Evolutionary conservation across 2,329 filamentous ascomycete genomes (phyloP).

Genomic region (Botrytis porri): DNA sequence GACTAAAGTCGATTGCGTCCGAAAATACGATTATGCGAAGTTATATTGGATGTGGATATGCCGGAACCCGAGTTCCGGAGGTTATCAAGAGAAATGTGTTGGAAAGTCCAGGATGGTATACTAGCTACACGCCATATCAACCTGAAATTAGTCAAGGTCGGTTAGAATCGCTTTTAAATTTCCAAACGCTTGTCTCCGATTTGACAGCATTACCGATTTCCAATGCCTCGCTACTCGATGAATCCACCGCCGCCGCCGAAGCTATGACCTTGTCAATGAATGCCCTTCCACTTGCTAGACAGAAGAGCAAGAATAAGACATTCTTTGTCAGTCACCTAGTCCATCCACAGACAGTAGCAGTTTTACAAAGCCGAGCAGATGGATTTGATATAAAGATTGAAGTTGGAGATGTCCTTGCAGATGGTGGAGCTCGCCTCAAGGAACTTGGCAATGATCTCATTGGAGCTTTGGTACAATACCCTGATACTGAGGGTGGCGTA

Average conservation of each 20-base stretch:
- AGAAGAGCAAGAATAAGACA: constrained; percentile 72
- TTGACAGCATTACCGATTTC: constrained; percentile 82
- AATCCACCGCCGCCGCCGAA: constrained; percentile 88
- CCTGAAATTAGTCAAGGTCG: constrained; percentile 95
- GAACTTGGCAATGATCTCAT: constrained; percentile 77
- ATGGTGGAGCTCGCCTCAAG: constrained; percentile 63
- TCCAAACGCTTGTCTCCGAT: constrained; percentile 88
- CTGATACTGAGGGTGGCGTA: constrained; percentile 80
- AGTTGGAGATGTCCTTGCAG: constrained; percentile 66
- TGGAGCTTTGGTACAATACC: constrained; percentile 92
- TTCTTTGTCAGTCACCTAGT: constrained; percentile 80
- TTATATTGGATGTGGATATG: constrained; percentile 86
- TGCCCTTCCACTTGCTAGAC: constrained; percentile 65
- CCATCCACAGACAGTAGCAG: constrained; percentile 81
- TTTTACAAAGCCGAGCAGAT: constrained; percentile 79
- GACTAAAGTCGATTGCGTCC: constrained; percentile 51
- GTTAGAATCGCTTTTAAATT: constrained; percentile 89
- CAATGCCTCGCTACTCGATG: constrained; percentile 88
- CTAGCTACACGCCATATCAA: constrained; percentile 96
- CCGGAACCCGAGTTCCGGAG: constrained; percentile 77
- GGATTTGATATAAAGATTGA: constrained; percentile 86
- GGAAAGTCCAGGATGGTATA: constrained; percentile 95
- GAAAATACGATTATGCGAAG: constrained; percentile 62
- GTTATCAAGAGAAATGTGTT: constrained; percentile 92
- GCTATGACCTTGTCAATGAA: constrained; percentile 93